Base-by-base conservation (phyloP, 1,284 basidiomycete species). In the Somion occarium region DNA sequence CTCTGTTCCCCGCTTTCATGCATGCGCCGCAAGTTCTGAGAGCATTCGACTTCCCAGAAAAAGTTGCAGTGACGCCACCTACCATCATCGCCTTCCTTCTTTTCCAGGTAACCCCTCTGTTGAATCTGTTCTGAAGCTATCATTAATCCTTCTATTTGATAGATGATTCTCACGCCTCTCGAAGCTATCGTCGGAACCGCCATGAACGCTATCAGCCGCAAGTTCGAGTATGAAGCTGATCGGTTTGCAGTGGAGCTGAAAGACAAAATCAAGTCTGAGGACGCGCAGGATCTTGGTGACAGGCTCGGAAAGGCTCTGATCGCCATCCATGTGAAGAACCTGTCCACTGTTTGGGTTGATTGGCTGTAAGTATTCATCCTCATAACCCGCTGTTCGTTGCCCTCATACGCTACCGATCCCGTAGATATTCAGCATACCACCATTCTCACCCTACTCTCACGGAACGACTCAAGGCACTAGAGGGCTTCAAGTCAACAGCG, bases 171-270 rank as follows among this genome's bases (percentile, higher is more conserved):
- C 53, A 86, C 83, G 0, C 93, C 93, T 0, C 69, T 94, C 44
- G 91, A 94, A 65, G 80, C 90, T 0, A 64, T 94, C 46, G 80
- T 93, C 26, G 75, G 82, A 49, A 87, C 91, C 60, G 74, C 72
- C 37, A 82, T 93, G 75, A 93, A 97, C 69, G 82, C 85, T 3
- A 70, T 93, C 48, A 91, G 85, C 51, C 78, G 94, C 22, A 78
- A 76, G 56, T 93, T 92, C 66, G 94, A 98, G 65, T 97, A 89
- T 73, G 78, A 97, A 67, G 94, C 94, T 0, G 93, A 96, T 69
- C 73, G 76, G 54, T 94, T 88, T 56, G 90, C 90, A 1, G 82
- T 80, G 56, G 81, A 87, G 61, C 73, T 93, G 0, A 74, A 80
- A 59, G 73, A 74, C 45, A 73, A 69, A 61, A 63, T 84, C 38